Percentiles rank a stretch among this genome's conserved stretches.
phyloP scores from a whole-genome alignment of 805 yeast genomes.

The Cyberlindnera maclurae region DNA sequence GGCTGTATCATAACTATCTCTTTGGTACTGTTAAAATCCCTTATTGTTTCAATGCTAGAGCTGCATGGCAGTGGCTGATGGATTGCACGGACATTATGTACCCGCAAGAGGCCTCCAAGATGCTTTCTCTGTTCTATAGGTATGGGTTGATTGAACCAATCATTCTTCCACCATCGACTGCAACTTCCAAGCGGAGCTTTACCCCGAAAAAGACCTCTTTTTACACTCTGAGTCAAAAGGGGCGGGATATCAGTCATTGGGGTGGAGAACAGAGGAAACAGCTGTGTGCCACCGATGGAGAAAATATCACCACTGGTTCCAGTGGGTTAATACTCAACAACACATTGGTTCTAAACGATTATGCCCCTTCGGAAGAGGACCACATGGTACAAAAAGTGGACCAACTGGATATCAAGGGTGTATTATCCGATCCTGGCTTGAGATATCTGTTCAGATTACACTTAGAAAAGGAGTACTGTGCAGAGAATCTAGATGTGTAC shows the following conservation, averaged over 20 bases:
- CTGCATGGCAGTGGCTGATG: slow-evolving; percentile 79
- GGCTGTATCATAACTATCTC: slow-evolving; percentile 42
- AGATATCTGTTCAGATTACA: slow-evolving; percentile 61
- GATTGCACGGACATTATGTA: slow-evolving; percentile 76
- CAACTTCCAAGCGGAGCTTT: slow-evolving; percentile 25
- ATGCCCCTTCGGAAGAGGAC: slow-evolving; percentile 15
- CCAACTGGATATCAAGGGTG: slow-evolving; percentile 26
- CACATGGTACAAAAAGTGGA: background rate
- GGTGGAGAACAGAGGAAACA: slow-evolving; percentile 3
- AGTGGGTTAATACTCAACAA: slow-evolving; percentile 15
- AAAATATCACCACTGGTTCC: slow-evolving; percentile 10
- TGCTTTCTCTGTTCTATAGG: slow-evolving; percentile 44
- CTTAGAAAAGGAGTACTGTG: slow-evolving; percentile 55
- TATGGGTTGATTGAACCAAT: slow-evolving; percentile 42
- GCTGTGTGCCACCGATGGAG: slow-evolving; percentile 12
- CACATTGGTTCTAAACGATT: slow-evolving; percentile 7
- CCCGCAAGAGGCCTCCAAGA: slow-evolving; percentile 42
- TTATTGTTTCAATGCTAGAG: slow-evolving; percentile 66
- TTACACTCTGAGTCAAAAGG: slow-evolving; percentile 38
- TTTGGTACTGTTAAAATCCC: slow-evolving; percentile 28
- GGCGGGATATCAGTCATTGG: slow-evolving; percentile 35
- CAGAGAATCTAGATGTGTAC: slow-evolving; percentile 72
- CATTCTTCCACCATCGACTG: slow-evolving; percentile 28
- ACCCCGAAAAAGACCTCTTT: slow-evolving; percentile 30
- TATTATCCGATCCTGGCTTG: slow-evolving; percentile 70